Conservation (phyloP, 768 basidiomycete species). For the Lactifluus rugatus region DNA sequence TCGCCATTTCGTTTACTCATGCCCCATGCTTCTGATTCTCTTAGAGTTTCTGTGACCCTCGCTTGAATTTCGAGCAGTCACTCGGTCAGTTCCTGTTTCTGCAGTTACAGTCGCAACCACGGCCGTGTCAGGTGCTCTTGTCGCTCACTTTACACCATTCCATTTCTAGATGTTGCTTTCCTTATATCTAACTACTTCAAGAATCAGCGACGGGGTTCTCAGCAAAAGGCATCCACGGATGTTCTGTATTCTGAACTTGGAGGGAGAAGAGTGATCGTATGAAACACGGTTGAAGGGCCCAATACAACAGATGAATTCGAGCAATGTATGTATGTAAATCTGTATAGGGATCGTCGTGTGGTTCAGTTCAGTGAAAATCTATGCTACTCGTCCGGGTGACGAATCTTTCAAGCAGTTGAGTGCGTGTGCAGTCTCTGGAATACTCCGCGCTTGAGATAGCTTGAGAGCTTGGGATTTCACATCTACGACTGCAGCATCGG, state of each 20-base stretch:
- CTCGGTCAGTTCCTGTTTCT: constrained; percentile 49
- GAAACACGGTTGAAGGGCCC: background rate
- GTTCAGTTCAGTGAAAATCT: background rate
- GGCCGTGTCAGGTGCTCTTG: background rate
- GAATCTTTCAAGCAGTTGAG: background rate
- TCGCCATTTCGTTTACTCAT: background rate
- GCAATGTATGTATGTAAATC: background rate
- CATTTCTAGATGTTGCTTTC: constrained; percentile 64
- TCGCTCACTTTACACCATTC: background rate
- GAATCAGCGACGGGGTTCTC: constrained; percentile 38
- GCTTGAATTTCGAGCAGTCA: constrained; percentile 89
- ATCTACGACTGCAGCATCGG: too few species aligned
- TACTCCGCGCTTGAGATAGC: too few species aligned
- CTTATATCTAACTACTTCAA: constrained; percentile 75
- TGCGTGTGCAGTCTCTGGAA: too few species aligned
- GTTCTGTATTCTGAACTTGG: constrained; percentile 27
- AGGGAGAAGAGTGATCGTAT: constrained; percentile 22
- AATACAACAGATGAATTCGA: too few species aligned
- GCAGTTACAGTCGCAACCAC: background rate
- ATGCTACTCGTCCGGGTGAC: background rate
- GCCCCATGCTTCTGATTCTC: background rate
- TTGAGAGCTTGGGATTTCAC: too few species aligned
- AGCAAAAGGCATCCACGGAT: constrained; percentile 20
- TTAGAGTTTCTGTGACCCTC: constrained; percentile 87
- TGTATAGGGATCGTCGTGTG: background rate